Percentiles rank a stretch among this genome's conserved stretches.
Evolutionary conservation across 495 filamentous ascomycete species (phyloP).

Genomic region (Letharia columbiana): DNA sequence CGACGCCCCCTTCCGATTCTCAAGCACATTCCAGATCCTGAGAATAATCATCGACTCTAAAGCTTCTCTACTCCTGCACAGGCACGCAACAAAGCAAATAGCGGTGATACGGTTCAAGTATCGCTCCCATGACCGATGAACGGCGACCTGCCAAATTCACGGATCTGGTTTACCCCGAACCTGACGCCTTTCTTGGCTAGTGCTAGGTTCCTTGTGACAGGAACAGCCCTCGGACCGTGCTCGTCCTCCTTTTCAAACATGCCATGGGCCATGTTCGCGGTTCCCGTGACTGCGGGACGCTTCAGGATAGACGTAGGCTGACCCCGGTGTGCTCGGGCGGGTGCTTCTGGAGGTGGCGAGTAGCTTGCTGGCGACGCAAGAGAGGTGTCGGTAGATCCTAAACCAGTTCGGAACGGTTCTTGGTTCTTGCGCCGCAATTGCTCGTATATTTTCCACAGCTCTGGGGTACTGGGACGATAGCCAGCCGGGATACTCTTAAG

Average conservation of each 20-base stretch:
- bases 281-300: neutral
- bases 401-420: neutral
- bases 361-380: neutral
- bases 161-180: constrained; percentile 14
- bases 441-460: constrained; percentile 2
- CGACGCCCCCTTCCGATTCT: neutral
- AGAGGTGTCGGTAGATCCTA: neutral
- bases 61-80: neutral
- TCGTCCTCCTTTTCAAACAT: neutral
- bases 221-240: neutral
- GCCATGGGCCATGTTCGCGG: neutral
- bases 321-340: neutral
- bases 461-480: neutral
- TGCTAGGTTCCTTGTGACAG: neutral
- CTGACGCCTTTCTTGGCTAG: constrained; percentile 14
- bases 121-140: neutral
- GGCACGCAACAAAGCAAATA: neutral
- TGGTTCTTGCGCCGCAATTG: neutral
- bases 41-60: neutral
- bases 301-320: constrained; percentile 11
- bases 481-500: neutral
- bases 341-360: neutral
- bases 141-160: constrained; percentile 15
- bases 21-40: neutral
- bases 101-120: neutral